Evolutionary conservation across 331 rosid species (phyloP), one percentile per base, ranked within the genome.

Genomic region (Acacia pycnantha): DNA sequence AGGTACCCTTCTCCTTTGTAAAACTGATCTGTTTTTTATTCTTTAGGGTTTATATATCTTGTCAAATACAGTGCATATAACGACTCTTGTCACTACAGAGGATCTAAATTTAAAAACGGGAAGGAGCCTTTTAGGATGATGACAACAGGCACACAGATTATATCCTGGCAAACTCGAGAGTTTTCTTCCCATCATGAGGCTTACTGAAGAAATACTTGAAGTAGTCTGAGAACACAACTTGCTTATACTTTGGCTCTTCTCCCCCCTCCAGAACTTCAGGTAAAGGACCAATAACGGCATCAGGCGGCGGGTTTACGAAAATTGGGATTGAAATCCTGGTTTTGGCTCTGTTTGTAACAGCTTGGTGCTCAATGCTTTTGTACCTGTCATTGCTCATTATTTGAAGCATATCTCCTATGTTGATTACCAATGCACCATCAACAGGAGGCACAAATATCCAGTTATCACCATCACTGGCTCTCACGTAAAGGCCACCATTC

Each of bases 321-420:
- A 84, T 76, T 4, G 88, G 88, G 35, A 88, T 37, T 2, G 91
- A 82, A 31, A 86, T 74, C 50, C 91, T 86, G 74, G 76, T 84
- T 58, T 53, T 84, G 80, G 76, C 78, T 74, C 58, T 70, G 59
- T 86, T 84, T 2, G 84, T 72, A 37, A 86, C 50, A 5, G 47
- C 91, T 69, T 78, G 62, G 70, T 88, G 89, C 74, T 83, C 86
- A 59, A 85, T 76, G 74, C 91, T 88, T 61, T 81, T 81, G 85
- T 81, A 88, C 46, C 3, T 56, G 54, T 26, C 83, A 66, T 83
- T 88, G 80, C 91, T 88, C 85, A 88, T 56, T 71, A 88, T 84
- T 74, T 88, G 86, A 8, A 88, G 56, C 68, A 82, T 81, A 76
- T 88, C 89, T 24, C 91, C 89, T 24, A 84, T 56, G 73, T 88